Evolutionary conservation across 2,329 filamentous ascomycete genomes (phyloP).

Genomic region (Trichophyton verrucosum): DNA sequence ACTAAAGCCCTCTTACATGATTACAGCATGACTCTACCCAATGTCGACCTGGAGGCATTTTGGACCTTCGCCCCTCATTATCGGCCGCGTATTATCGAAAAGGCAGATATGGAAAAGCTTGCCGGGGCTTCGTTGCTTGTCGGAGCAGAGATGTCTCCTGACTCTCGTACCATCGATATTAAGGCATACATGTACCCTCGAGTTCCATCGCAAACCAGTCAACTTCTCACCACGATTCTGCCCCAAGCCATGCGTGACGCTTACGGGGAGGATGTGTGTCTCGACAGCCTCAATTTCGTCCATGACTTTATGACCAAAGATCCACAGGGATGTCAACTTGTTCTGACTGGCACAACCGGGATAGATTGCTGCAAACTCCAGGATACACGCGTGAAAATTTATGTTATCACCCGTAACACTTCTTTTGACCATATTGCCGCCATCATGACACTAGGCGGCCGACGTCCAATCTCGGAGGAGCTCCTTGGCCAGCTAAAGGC

Average conservation of each 20-base stretch:
- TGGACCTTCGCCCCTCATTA: not conserved
- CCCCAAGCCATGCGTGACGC: not conserved
- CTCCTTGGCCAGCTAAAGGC: not conserved
- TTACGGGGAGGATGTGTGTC: not conserved
- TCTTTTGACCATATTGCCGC: conserved; percentile 66
- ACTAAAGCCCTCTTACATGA: not conserved
- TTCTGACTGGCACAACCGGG: not conserved
- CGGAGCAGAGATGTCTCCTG: not conserved
- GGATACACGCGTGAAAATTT: not conserved
- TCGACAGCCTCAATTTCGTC: not conserved
- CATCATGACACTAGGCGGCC: conserved; percentile 53
- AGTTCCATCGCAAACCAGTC: not conserved
- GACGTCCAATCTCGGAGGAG: not conserved
- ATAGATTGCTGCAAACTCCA: not conserved
- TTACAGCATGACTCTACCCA: not conserved
- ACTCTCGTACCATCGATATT: not conserved
- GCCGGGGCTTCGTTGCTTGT: not conserved
- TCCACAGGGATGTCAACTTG: not conserved
- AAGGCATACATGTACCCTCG: not conserved
- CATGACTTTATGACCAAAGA: not conserved
- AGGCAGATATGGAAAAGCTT: not conserved
- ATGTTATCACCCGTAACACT: conserved; percentile 45
- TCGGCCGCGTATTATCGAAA: not conserved
- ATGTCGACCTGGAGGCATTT: not conserved
- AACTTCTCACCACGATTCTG: not conserved